Evolutionary conservation across 352 stramenopile species (phyloP), one percentile per base, ranked within the genome.

Genomic region (Pythium utonaiense): DNA sequence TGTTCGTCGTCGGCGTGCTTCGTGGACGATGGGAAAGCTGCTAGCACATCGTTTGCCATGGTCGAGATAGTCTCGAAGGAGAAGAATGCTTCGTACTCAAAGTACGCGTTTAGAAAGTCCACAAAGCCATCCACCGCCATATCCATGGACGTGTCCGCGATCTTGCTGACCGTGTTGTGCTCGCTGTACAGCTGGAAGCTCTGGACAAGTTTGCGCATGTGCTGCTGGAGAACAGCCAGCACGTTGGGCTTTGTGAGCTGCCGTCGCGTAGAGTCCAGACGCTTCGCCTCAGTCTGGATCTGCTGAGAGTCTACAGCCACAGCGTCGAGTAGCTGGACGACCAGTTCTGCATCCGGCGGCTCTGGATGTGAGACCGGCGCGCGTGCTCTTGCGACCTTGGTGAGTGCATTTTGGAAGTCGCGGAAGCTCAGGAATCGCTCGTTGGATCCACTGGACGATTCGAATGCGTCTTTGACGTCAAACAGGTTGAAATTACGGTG

Each of bases 61-160:
- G 70, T 48, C 14, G 70, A 31, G 34, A 86, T 59, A 3, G 83
- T 59, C 17, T 74, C 52, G 48, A 72, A 83, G 12, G 79, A 86
- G n/a, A 88, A 74, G 44, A 66, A 90, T 42, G 83, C 80, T 31
- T 88, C 80, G 65, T 88, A 89, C 64, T 89, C 77, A 50, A 93
- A 84, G 53, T 93, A 89, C 9, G 75, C 83, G 42, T 83, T 88
- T 25, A 91, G 69, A 38, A 93, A 93, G 52, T 93, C 79, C 41
- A 89, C 66, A 57, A 93, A 89, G 0, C 79, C 80, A 14, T 89
- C 77, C 13, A 89, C 52, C 22, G 79, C 81, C 24, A 91, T 89
- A 45, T 53, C 64, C 8, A 64, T 61, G 19, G 56, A 66, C 49
- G 59, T 68, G 31, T 73, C 61, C 19, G 67, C 47, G 22, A 28